phyloP scores from a whole-genome alignment of 2,329 filamentous ascomycete genomes.

The Chaetomium globosum region DNA sequence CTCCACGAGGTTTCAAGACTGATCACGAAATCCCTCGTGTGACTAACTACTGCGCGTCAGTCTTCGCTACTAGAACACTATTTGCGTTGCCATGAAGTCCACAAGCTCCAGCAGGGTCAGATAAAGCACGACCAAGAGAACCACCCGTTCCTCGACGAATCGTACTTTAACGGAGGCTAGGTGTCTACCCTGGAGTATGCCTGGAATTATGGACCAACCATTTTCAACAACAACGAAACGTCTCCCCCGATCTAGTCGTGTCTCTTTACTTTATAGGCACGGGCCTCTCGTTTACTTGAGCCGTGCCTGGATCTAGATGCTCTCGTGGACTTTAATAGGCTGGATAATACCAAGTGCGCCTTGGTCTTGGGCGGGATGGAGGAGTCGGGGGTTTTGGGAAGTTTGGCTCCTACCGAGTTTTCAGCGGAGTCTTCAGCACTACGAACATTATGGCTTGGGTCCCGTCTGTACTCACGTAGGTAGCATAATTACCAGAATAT shows the following conservation, averaged over 20 bases:
- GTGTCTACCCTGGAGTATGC: slow-evolving; percentile 14
- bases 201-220: not conserved
- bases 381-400: not conserved
- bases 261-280: not conserved
- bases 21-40: not conserved
- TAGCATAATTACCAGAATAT: not conserved
- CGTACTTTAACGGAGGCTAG: slow-evolving; percentile 12
- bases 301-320: not conserved
- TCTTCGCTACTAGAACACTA: slow-evolving; percentile 14
- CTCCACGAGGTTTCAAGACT: not conserved
- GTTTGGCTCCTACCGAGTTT: not conserved
- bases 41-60: slow-evolving; percentile 5
- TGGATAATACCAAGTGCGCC: not conserved
- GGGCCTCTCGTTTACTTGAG: not conserved
- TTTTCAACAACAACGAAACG: not conserved
- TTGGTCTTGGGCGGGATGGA: not conserved
- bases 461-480: not conserved
- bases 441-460: not conserved
- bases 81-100: not conserved
- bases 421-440: not conserved
- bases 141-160: not conserved
- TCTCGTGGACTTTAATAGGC: not conserved
- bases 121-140: not conserved
- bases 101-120: slow-evolving; percentile 15
- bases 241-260: not conserved